phyloP scores from a whole-genome alignment of 768 basidiomycete species.

The Naganishia kalamii region DNA sequence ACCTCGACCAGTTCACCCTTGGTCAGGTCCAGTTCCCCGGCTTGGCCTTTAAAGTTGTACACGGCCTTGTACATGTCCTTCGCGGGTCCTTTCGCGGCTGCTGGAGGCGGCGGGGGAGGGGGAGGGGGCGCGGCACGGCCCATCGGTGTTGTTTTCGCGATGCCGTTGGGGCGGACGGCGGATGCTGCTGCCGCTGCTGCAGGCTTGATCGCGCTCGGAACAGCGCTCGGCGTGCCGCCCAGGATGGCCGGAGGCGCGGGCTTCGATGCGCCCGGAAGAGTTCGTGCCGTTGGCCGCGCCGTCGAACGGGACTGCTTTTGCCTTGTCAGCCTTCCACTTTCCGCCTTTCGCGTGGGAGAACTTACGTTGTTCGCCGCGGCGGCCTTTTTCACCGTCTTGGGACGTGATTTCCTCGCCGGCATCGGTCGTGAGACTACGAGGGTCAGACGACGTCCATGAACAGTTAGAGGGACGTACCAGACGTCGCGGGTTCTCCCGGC shows the following conservation, averaged over 20 bases:
- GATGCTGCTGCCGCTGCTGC: conserved; percentile 40
- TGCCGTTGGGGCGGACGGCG: conserved; percentile 37
- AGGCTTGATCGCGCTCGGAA: conserved; percentile 47
- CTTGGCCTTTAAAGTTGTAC: conserved; percentile 82
- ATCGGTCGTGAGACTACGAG: conserved; percentile 63
- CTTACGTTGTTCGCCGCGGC: conserved; percentile 17
- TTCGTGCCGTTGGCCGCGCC: conserved; percentile 48
- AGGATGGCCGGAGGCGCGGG: conserved; percentile 62
- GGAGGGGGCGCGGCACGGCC: conserved; percentile 47
- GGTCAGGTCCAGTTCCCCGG: conserved; percentile 78
- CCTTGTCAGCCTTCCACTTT: too few species aligned
- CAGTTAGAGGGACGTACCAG: conserved; percentile 45
- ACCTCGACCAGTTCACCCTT: conserved; percentile 92
- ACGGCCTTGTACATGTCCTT: conserved; percentile 76
- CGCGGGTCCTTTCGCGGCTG: conserved; percentile 58
- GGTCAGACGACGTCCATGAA: background rate
- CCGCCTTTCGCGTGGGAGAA: too few species aligned
- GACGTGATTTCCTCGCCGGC: conserved; percentile 84
- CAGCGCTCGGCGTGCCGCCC: conserved; percentile 15
- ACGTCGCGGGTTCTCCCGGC: conserved; percentile 76
- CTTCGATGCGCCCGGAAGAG: conserved; percentile 51
- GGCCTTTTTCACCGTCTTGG: conserved; percentile 62
- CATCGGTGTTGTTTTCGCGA: conserved; percentile 32
- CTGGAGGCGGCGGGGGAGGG: conserved; percentile 54
- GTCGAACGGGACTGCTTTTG: conserved; percentile 40